Conservation (phyloP, 2,329 filamentous ascomycete species). For the Ploettnerulaceae sp. region DNA sequence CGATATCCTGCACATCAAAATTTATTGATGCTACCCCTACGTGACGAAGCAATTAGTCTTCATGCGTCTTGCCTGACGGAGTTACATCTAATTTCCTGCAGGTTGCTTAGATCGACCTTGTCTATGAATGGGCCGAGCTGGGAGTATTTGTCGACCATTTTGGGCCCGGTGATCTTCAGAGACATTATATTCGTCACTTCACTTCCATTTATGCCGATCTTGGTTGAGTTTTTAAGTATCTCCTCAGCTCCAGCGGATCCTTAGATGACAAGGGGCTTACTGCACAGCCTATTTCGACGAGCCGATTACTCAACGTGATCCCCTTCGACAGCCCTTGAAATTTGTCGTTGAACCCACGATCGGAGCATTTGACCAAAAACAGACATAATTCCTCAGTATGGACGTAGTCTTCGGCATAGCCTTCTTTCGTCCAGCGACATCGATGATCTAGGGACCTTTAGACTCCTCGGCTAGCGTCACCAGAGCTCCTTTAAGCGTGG, state of each 20-base stretch:
- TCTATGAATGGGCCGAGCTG: not conserved
- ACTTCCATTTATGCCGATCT: no score
- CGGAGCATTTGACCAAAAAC: slow-evolving; percentile 15
- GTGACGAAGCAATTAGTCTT: not conserved
- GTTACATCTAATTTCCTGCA: not conserved
- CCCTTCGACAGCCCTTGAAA: no score
- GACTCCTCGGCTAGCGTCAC: no score
- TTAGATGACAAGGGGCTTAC: not conserved
- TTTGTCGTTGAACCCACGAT: slow-evolving; percentile 16
- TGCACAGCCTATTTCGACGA: not conserved
- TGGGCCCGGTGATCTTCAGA: no score
- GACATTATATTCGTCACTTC: no score
- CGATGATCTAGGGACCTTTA: no score
- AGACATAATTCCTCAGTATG: slow-evolving; percentile 15
- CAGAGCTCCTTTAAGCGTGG: no score
- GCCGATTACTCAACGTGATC: slow-evolving; percentile 8
- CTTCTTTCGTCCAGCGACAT: slow-evolving; percentile 4
- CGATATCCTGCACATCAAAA: not conserved
- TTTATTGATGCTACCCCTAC: not conserved
- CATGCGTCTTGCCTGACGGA: no score
- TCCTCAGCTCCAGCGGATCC: no score
- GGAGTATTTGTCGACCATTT: slow-evolving; percentile 10
- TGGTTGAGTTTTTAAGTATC: no score
- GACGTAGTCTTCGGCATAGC: slow-evolving; percentile 1
- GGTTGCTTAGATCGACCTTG: not conserved